A percentile compares a stretch with the other conserved stretches of the same genome.
These are phyloP conservation scores for Pleurotus tuoliensis DNA, from an alignment of 768 basidiomycete species.

Conservation along the genomic window DNA sequence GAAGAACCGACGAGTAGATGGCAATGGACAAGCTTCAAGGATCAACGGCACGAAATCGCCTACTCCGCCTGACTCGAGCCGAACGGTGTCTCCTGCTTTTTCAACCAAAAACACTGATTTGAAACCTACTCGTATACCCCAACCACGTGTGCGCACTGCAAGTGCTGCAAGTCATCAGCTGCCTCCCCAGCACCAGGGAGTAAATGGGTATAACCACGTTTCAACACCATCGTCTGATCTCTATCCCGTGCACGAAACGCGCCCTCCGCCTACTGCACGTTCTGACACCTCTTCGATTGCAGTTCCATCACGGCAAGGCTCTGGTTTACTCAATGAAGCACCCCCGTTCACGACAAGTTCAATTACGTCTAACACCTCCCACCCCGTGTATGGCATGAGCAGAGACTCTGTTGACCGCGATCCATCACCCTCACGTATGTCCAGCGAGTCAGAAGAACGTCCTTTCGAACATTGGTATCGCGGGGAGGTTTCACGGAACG, in stretches of 20 bases:
- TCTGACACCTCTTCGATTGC: conserved; percentile 26
- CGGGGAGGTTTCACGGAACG: conserved; percentile 81
- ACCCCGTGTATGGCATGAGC: conserved; percentile 24
- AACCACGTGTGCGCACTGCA: conserved; percentile 21
- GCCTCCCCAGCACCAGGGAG: conserved; percentile 4
- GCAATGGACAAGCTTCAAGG: conserved; percentile 9
- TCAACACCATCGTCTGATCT: conserved; percentile 16
- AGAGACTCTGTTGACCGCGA: conserved; percentile 25
- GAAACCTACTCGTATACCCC: conserved; percentile 51
- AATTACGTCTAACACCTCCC: conserved; percentile 39
- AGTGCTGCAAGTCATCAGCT: conserved; percentile 18
- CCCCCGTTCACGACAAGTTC: conserved; percentile 52
- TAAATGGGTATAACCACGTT: conserved; percentile 17
- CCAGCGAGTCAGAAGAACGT: conserved; percentile 74
- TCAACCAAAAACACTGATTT: conserved; percentile 28
- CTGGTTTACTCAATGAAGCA: conserved; percentile 59
- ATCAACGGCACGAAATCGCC: conserved; percentile 26
- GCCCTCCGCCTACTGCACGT: conserved; percentile 19
- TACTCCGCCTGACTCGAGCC: conserved; percentile 31
- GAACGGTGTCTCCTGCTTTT: conserved; percentile 36
- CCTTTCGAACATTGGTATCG: conserved; percentile 92
- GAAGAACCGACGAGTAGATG: conserved; percentile 18
- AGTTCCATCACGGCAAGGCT: conserved; percentile 32
- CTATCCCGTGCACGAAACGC: conserved; percentile 22
- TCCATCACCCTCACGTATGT: conserved; percentile 47